Conservation (phyloP, 2,329 filamentous ascomycete genomes). For the Colletotrichum theobromicola region DNA sequence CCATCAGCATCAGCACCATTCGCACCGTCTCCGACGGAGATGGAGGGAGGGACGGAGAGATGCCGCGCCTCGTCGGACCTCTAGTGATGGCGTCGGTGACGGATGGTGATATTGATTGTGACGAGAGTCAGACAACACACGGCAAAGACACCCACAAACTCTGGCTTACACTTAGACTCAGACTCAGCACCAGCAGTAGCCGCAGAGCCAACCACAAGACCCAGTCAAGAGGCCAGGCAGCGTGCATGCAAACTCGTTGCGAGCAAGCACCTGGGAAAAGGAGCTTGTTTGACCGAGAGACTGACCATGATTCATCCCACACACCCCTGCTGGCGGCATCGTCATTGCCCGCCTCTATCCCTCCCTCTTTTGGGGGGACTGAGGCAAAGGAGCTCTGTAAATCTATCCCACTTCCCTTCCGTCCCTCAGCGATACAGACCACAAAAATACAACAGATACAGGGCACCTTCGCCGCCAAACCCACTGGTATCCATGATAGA, state of each 20-base stretch:
- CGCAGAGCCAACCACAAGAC: not conserved
- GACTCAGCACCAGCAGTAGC: constrained; percentile 2
- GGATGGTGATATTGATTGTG: not conserved
- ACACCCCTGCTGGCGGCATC: not conserved
- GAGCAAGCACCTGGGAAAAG: not conserved
- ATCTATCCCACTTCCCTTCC: constrained; percentile 16
- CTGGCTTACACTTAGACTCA: not conserved
- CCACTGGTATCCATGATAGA: not conserved
- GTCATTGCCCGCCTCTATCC: not conserved
- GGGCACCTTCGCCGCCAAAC: constrained; percentile 5
- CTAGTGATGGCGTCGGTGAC: not conserved
- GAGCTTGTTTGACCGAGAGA: constrained; percentile 14
- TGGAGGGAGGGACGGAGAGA: not conserved
- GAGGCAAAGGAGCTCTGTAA: not conserved
- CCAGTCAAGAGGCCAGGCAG: not conserved
- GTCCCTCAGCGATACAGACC: not conserved
- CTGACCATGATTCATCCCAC: constrained; percentile 14
- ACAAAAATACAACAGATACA: not conserved
- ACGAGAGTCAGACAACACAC: not conserved
- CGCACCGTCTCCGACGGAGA: not conserved
- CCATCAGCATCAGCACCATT: not conserved
- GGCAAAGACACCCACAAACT: not conserved
- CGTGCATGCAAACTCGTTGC: not conserved
- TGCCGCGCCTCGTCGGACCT: not conserved
- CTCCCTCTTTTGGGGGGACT: not conserved